Evolutionary conservation across 768 basidiomycete species (phyloP).

Genomic region (Lyophyllum shimeji): DNA sequence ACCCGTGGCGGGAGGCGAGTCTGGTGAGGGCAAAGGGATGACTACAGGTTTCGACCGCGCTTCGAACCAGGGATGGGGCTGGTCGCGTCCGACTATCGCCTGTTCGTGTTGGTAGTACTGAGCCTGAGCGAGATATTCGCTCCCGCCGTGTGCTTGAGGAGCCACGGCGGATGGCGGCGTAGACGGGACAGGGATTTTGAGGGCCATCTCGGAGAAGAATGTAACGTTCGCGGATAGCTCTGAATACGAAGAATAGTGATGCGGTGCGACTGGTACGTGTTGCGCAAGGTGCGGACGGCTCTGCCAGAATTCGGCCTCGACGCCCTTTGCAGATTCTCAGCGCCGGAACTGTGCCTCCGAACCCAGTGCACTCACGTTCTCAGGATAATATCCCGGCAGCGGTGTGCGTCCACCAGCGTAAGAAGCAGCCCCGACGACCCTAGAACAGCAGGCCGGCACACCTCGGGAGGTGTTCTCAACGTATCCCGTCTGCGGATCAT

Average conservation of each 20-base stretch:
- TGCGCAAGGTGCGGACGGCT: background rate
- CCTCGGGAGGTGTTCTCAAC: background rate
- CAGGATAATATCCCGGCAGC: background rate
- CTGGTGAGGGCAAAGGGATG: background rate
- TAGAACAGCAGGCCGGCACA: background rate
- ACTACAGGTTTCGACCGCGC: background rate
- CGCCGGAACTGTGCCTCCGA: background rate
- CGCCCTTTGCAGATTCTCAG: background rate
- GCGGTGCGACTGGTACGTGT: background rate
- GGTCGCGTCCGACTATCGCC: background rate
- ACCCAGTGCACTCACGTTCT: background rate
- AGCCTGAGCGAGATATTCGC: background rate
- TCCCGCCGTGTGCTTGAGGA: background rate
- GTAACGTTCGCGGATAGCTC: constrained; percentile 23
- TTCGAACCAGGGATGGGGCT: background rate
- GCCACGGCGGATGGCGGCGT: background rate
- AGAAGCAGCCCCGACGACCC: background rate
- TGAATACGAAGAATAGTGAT: constrained; percentile 24
- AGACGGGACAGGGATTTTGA: background rate
- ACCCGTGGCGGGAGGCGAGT: background rate
- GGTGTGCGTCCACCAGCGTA: background rate
- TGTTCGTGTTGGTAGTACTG: background rate
- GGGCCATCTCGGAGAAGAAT: constrained; percentile 1
- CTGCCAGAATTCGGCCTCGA: background rate
- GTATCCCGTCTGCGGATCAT: background rate